Evolutionary conservation across 1,284 basidiomycete genomes (phyloP).

Genomic region (Amanita bisporigera): DNA sequence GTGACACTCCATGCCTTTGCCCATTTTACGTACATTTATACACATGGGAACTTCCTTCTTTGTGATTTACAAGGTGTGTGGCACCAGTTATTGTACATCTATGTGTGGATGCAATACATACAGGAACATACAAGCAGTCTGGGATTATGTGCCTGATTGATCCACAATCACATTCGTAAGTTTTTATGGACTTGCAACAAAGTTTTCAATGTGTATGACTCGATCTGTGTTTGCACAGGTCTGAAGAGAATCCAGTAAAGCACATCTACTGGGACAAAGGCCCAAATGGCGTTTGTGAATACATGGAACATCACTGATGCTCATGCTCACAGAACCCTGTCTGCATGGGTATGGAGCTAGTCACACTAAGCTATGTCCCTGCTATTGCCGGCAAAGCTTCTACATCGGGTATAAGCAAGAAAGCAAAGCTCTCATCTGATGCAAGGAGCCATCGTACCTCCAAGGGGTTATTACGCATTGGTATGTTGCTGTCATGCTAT

Average conservation of each 20-base stretch:
- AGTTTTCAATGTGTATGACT: too few species aligned
- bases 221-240: not conserved
- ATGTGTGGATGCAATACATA: not conserved
- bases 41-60: slow-evolving; percentile 17
- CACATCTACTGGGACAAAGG: slow-evolving; percentile 16
- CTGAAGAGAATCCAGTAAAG: slow-evolving; percentile 1
- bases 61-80: slow-evolving; percentile 29
- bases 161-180: slow-evolving; percentile 16
- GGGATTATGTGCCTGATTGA: slow-evolving; percentile 15
- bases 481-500: not conserved
- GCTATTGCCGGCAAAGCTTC: not conserved
- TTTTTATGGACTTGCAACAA: too few species aligned
- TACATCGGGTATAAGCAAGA: too few species aligned
- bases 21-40: slow-evolving; percentile 26
- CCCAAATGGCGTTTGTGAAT: slow-evolving; percentile 5
- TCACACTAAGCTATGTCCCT: not conserved
- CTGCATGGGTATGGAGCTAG: slow-evolving; percentile 6
- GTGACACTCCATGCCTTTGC: slow-evolving; percentile 28
- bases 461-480: not conserved
- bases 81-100: not conserved
- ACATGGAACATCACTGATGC: slow-evolving; percentile 9
- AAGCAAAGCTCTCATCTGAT: too few species aligned
- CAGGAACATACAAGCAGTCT: slow-evolving; percentile 11
- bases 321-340: slow-evolving; percentile 11
- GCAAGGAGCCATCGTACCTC: not conserved